Percentiles rank a stretch among this genome's conserved stretches.
These are phyloP conservation scores for Oemleria cerasiformis DNA, from an alignment of 306 rosid species.

Conservation along the genomic window DNA sequence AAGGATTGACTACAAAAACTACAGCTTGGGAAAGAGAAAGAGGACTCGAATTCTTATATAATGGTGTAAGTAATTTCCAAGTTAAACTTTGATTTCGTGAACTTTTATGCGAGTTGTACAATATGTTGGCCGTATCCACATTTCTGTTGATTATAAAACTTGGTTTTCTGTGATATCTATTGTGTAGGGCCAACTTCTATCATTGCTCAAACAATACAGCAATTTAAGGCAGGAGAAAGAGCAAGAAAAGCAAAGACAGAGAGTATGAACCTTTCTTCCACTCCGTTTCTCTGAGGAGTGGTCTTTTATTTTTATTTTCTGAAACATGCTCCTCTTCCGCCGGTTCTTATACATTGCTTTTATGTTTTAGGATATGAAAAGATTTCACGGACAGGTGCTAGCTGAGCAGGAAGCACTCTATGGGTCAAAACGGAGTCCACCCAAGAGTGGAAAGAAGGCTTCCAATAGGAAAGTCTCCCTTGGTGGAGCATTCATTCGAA, in stretches of 20 bases:
- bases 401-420: conserved; percentile 64
- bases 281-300: not conserved
- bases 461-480: conserved; percentile 44
- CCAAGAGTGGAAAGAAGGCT: conserved; percentile 35
- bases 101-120: not conserved
- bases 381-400: conserved; percentile 38
- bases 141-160: not conserved
- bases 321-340: conserved; percentile 8
- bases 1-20: conserved; percentile 55
- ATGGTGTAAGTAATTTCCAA: conserved; percentile 50
- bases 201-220: conserved; percentile 56
- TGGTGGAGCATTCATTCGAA: conserved; percentile 56
- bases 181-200: conserved; percentile 48
- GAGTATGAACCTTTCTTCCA: conserved; percentile 35
- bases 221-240: conserved; percentile 64
- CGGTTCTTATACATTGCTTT: not conserved
- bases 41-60: conserved; percentile 54
- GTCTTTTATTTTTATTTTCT: not conserved
- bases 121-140: not conserved
- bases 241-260: conserved; percentile 58
- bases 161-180: conserved; percentile 5
- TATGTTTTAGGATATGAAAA: conserved; percentile 37
- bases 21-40: conserved; percentile 67
- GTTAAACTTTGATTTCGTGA: not conserved
- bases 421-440: conserved; percentile 44